Base-by-base conservation (phyloP, 2,329 filamentous ascomycete genomes). In the Talaromyces sp. region DNA sequence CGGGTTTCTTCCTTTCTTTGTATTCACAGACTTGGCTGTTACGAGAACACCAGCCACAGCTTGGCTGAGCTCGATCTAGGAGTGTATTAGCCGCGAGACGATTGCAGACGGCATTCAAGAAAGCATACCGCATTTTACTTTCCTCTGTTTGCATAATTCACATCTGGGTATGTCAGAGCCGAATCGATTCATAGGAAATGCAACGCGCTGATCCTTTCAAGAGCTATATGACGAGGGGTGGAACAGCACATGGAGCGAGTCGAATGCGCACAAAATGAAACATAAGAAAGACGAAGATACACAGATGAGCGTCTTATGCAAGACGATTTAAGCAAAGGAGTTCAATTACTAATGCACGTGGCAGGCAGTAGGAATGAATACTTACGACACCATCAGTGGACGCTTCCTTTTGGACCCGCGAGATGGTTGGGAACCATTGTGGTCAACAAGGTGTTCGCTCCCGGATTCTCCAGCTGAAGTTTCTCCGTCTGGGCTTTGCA, bases 41-140 rank as follows among this genome's bases (percentile, higher is more conserved):
- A 56, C 87, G 84, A 55, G 84, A 75, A 71, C 87, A 90, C 87
- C 87, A 90, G 24, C 86, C 86, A 73, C 87, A 90, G n/a, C 82
- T 81, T 1, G 83, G 83, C 66, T 84, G 82, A 35, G 78, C 77
- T 59, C 82, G 80, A 67, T 85, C 77, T 75, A 61, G n/a, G 4
- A 21, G 10, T 26, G 38, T 7, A 41, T 54, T 58, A 46, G 8
- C 19, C 8, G 49, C 31, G 26, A 13, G 27, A 26, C 49, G 11
- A 41, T 38, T 29, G 27, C 51, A 31, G 11, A 17, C 7, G 11
- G 24, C 10, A 32, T 11, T 24, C 14, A 31, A 6, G 9, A 26
- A 54, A 32, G 66, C 72, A 54, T 73, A 77, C 75, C 82, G 64
- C 76, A 78, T 66, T 77, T 77, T 62, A 78, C 76, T 59, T 79